A percentile compares a stretch with the other conserved stretches of the same genome.
Evolutionary conservation across 176 grass and related monocot species (phyloP).

Genomic region (Alloteropsis semialata): DNA sequence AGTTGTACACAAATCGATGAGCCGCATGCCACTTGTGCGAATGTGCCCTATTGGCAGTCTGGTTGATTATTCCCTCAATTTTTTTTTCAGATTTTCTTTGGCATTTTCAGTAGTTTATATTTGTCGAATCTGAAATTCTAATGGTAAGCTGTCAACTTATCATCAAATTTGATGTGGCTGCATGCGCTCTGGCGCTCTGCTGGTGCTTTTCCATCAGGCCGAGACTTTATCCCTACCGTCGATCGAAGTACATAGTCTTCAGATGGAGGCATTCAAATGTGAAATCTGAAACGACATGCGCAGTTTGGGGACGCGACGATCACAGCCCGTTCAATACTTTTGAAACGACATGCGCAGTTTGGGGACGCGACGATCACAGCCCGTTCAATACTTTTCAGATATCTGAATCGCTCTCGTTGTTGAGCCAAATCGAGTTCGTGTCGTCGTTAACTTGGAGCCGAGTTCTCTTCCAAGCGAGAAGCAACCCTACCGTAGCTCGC

Average conservation of each 20-base stretch:
- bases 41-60: background rate
- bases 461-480: background rate
- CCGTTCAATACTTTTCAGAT: background rate
- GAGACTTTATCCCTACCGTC: background rate
- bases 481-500: background rate
- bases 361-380: too few relatives aligned
- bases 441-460: background rate
- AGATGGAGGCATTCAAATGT: background rate
- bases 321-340: too few relatives aligned
- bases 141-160: background rate
- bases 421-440: background rate
- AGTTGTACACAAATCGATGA: background rate
- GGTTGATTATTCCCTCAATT: background rate
- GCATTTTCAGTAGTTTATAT: background rate
- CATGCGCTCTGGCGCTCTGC: background rate
- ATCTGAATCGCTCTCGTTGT: background rate
- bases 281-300: background rate
- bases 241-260: background rate
- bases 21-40: background rate
- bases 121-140: background rate
- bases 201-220: background rate
- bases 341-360: too few relatives aligned
- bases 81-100: background rate
- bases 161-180: background rate
- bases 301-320: background rate